Evolutionary conservation across 179 eudicot genomes (phyloP).

Genomic region (Vitellaria paradoxa): DNA sequence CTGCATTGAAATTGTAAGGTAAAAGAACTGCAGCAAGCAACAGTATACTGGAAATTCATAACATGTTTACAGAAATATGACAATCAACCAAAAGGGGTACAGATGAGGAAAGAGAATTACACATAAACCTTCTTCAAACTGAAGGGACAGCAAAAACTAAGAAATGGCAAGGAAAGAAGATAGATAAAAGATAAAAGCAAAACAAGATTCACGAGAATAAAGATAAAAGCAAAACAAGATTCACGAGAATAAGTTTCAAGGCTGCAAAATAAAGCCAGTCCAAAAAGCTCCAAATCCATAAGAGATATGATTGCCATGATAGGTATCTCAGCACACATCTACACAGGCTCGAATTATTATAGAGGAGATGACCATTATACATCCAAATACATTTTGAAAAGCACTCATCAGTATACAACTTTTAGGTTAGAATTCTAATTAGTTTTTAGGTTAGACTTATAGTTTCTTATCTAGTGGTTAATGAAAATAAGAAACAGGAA

Average conservation of each 20-base stretch:
- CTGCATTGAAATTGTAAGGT: constrained; percentile 33
- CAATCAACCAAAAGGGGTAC: not conserved
- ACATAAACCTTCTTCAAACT: not conserved
- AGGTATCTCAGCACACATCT: not conserved
- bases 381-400: not conserved
- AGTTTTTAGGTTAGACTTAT: not conserved
- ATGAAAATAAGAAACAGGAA: not conserved
- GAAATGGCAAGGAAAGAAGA: constrained; percentile 4
- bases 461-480: not conserved
- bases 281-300: not conserved
- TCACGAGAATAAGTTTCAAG: not conserved
- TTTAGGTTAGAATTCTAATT: not conserved
- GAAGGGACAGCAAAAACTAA: not conserved
- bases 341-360: not conserved
- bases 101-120: constrained; percentile 4
- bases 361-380: not conserved
- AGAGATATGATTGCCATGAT: not conserved
- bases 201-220: not conserved
- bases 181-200: constrained; percentile 5
- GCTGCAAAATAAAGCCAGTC: not conserved
- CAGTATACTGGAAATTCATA: not conserved
- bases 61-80: not conserved
- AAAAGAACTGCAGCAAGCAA: not conserved
- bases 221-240: constrained; percentile 3
- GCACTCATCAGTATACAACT: not conserved